A percentile compares a stretch with the other conserved stretches of the same genome.
Evolutionary conservation across 1,284 basidiomycete species (phyloP).

Genomic region (Fomitopsis schrenkii): DNA sequence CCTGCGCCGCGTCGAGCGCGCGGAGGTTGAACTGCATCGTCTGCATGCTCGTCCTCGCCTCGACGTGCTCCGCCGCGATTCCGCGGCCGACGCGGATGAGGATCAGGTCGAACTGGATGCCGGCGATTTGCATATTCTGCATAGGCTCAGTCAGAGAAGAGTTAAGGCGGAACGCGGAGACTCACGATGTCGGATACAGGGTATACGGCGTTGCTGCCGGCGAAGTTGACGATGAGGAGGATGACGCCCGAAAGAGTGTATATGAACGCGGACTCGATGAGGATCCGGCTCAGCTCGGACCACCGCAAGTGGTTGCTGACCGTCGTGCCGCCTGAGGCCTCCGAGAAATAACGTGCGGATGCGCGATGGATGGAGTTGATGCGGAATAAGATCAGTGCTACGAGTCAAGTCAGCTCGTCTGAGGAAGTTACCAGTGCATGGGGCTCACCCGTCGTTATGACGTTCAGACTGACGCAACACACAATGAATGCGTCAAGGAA

Average conservation of each 20-base stretch:
- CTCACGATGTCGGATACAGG: constrained; percentile 13
- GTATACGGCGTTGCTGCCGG: constrained; percentile 31
- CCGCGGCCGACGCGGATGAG: constrained; percentile 20
- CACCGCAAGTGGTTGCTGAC: not conserved
- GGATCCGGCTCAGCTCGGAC: constrained; percentile 20
- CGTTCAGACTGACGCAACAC: not conserved
- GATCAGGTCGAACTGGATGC: constrained; percentile 37
- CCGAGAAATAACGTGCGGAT: not conserved
- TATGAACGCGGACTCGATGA: constrained; percentile 36
- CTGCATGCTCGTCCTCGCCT: not conserved
- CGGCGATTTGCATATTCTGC: constrained; percentile 10
- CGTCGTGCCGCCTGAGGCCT: not conserved
- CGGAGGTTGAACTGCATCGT: constrained; percentile 2
- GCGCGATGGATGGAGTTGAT: constrained; percentile 24
- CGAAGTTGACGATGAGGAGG: constrained; percentile 31
- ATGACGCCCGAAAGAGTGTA: constrained; percentile 33
- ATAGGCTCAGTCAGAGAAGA: not conserved
- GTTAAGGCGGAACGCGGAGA: not conserved
- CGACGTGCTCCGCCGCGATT: not conserved
- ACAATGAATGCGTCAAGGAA: not conserved
- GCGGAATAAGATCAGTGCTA: constrained; percentile 33
- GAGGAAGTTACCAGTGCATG: too few species aligned
- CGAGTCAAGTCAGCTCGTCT: not conserved
- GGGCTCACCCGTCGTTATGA: not conserved
- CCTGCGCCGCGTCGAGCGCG: not conserved